These are phyloP conservation scores for Helianthus annuus DNA, from an alignment of 129 eudicot genomes.

Conservation along the genomic window DNA sequence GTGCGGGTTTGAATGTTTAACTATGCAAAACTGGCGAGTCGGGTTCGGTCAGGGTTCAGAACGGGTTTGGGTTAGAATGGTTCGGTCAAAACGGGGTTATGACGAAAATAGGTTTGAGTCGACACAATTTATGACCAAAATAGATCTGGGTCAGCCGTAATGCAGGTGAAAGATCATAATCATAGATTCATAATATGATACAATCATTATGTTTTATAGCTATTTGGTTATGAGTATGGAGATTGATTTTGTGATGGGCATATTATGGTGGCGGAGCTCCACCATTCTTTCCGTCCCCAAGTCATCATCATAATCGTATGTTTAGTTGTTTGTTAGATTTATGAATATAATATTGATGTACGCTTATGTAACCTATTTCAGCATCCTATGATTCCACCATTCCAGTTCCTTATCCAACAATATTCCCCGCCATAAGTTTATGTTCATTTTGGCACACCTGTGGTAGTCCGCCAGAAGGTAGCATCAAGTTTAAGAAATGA, in stretches of 20 bases:
- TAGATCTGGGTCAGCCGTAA: constrained; percentile 57
- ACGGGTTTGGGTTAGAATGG: too few relatives aligned
- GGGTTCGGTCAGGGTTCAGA: too few relatives aligned
- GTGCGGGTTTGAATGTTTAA: too few relatives aligned
- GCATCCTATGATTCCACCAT: constrained; percentile 96
- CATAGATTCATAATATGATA: neutral
- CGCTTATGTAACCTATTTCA: constrained; percentile 30
- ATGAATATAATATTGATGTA: neutral
- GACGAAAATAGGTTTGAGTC: too few relatives aligned
- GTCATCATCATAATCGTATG: constrained; percentile 41
- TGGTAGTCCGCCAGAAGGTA: constrained; percentile 52
- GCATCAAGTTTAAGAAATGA: constrained; percentile 95
- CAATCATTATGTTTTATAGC: too few relatives aligned
- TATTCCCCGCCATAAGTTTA: constrained; percentile 80
- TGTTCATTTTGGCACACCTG: constrained; percentile 69
- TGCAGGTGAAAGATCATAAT: constrained; percentile 62
- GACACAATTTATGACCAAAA: too few relatives aligned
- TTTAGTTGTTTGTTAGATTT: neutral
- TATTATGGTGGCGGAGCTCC: too few relatives aligned
- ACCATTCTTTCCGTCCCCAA: too few relatives aligned
- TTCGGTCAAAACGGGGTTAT: too few relatives aligned
- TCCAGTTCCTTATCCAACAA: constrained; percentile 81
- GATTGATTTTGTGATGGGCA: too few relatives aligned
- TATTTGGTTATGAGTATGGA: too few relatives aligned
- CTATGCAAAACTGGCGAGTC: too few relatives aligned